Conservation (phyloP, 371 early-diverging fungal species). For the Rhizopus delemar region DNA sequence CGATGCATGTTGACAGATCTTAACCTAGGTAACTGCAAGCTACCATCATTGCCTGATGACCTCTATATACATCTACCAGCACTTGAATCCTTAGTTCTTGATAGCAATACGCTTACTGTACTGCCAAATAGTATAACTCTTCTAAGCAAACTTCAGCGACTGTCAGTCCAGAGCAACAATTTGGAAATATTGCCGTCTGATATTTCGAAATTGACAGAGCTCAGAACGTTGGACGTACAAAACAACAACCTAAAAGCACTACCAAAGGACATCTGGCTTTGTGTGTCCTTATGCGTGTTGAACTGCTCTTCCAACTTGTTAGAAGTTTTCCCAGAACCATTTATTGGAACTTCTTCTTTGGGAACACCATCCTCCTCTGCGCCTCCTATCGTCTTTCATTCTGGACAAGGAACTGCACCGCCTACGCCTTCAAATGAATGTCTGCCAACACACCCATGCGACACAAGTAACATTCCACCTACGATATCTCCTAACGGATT, state of each 20-base stretch:
- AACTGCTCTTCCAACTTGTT: conserved; percentile 76
- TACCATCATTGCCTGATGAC: conserved; percentile 66
- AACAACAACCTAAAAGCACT: conserved; percentile 71
- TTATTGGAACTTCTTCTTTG: not conserved
- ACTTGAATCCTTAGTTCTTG: conserved; percentile 64
- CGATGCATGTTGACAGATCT: conserved; percentile 43
- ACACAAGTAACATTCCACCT: conserved; percentile 43
- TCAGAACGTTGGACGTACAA: conserved; percentile 39
- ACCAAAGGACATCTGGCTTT: conserved; percentile 84
- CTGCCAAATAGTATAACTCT: conserved; percentile 66
- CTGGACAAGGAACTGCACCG: not conserved
- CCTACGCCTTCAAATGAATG: not conserved
- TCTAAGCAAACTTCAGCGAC: conserved; percentile 52
- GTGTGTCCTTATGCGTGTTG: conserved; percentile 67
- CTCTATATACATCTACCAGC: conserved; percentile 58
- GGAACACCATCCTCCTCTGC: not conserved
- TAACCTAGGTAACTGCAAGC: conserved; percentile 71
- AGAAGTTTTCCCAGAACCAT: conserved; percentile 39
- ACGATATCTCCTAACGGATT: conserved; percentile 57
- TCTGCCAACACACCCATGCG: not conserved
- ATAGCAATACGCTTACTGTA: conserved; percentile 73
- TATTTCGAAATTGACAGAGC: conserved; percentile 32
- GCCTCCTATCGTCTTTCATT: not conserved
- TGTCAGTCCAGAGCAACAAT: conserved; percentile 77
- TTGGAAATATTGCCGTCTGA: conserved; percentile 49